phyloP scores from a whole-genome alignment of 306 rosid species.

The Quercus wislizeni region DNA sequence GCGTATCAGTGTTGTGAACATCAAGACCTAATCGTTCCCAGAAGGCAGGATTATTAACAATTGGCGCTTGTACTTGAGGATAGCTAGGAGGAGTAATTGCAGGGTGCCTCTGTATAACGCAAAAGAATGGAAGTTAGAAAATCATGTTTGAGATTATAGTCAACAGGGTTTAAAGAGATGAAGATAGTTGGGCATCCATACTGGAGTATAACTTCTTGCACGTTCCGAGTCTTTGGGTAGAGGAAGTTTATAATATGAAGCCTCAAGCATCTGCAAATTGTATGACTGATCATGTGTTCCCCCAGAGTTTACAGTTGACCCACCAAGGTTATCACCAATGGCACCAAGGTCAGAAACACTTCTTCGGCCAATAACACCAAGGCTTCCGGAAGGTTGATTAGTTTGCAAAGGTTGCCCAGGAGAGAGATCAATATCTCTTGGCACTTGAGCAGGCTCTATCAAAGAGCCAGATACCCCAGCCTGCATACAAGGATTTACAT shows the following conservation, averaged over 20 bases:
- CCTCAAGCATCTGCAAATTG: conserved; percentile 90
- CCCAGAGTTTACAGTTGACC: conserved; percentile 51
- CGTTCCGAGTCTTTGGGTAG: conserved; percentile 93
- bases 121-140: conserved; percentile 10
- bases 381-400: conserved; percentile 68
- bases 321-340: conserved; percentile 77
- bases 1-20: conserved; percentile 67
- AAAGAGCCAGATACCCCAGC: conserved; percentile 65
- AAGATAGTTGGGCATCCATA: conserved; percentile 35
- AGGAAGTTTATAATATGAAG: conserved; percentile 76
- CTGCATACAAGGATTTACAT: conserved; percentile 38
- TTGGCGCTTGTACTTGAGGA: conserved; percentile 95
- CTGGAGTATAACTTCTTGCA: conserved; percentile 78
- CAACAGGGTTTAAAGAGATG: background rate
- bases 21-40: conserved; percentile 89
- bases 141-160: conserved; percentile 4
- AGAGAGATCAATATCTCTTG: conserved; percentile 79
- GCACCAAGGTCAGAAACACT: conserved; percentile 85
- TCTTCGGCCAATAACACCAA: conserved; percentile 96
- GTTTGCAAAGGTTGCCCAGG: conserved; percentile 90
- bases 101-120: conserved; percentile 66
- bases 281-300: conserved; percentile 68
- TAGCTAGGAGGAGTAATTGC: conserved; percentile 73
- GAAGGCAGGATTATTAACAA: conserved; percentile 87
- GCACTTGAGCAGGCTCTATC: conserved; percentile 62